Conservation (phyloP, 2,329 filamentous ascomycete species). For the Aotearoamyces nothofagi region DNA sequence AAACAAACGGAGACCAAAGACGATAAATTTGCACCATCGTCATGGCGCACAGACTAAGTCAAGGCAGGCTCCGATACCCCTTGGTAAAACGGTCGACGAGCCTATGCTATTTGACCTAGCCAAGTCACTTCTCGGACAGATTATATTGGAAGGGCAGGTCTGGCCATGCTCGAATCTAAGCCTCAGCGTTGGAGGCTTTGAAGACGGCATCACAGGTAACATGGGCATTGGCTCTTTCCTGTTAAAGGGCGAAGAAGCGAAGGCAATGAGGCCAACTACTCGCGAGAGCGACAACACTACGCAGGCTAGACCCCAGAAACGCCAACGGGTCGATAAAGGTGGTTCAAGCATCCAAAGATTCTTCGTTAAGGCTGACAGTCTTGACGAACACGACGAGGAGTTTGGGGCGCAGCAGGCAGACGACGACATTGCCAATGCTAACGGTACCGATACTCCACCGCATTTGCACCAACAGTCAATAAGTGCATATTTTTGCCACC, state of each 20-base stretch:
- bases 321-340: conserved; percentile 13
- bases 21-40: conserved; percentile 71
- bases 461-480: conserved; percentile 21
- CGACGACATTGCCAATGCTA: conserved; percentile 4
- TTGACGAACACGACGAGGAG: conserved; percentile 16
- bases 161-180: conserved; percentile 92
- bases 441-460: conserved; percentile 9
- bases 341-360: conserved; percentile 16
- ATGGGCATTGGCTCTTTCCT: conserved; percentile 77
- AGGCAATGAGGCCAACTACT: conserved; percentile 27
- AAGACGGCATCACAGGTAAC: conserved; percentile 73
- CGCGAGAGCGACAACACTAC: conserved; percentile 6
- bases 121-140: conserved; percentile 61
- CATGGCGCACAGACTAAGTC: conserved; percentile 61
- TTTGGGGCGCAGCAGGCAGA: conserved; percentile 11
- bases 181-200: conserved; percentile 79
- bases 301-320: conserved; percentile 16
- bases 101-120: conserved; percentile 58
- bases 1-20: conserved; percentile 73
- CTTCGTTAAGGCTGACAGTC: conserved; percentile 14
- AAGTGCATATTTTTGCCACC: conserved; percentile 36
- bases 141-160: conserved; percentile 59
- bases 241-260: conserved; percentile 56
- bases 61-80: conserved; percentile 60
- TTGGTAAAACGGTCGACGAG: conserved; percentile 61